These are phyloP conservation scores for Blepharisma undulans DNA, from an alignment of 169 alveolate species.

Conservation along the genomic window DNA sequence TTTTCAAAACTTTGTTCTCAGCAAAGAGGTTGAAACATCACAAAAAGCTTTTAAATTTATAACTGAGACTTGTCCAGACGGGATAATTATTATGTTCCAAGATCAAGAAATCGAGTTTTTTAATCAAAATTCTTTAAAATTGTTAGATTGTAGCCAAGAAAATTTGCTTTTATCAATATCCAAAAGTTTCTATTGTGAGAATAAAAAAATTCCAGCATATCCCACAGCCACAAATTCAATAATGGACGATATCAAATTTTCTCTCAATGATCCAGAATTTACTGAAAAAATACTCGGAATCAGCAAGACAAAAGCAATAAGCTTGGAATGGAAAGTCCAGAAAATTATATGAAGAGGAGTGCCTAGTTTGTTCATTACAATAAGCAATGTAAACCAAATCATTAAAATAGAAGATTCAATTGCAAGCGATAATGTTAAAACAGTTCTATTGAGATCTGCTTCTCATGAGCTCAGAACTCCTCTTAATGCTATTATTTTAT, in stretches of 20 bases:
- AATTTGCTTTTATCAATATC: neutral
- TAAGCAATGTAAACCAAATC: neutral
- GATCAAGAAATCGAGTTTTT: neutral
- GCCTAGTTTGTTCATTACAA: neutral
- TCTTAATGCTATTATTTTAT: neutral
- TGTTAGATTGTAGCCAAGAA: neutral
- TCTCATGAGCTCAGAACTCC: neutral
- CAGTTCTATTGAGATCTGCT: neutral
- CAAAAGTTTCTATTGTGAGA: neutral
- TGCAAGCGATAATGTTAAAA: neutral
- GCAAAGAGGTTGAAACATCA: neutral
- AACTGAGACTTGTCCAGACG: neutral
- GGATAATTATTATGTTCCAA: neutral
- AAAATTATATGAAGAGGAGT: neutral
- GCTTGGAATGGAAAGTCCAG: neutral
- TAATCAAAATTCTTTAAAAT: too few relatives aligned
- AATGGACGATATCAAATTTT: neutral
- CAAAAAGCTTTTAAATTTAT: too few relatives aligned
- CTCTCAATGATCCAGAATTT: neutral
- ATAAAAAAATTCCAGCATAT: neutral
- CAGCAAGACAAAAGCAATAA: neutral
- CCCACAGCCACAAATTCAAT: neutral
- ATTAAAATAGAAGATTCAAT: neutral
- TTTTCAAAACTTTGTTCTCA: too few relatives aligned
- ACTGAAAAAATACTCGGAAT: neutral